These are phyloP conservation scores for Termitomyces sp. DNA, from an alignment of 768 basidiomycete genomes.

Conservation along the genomic window DNA sequence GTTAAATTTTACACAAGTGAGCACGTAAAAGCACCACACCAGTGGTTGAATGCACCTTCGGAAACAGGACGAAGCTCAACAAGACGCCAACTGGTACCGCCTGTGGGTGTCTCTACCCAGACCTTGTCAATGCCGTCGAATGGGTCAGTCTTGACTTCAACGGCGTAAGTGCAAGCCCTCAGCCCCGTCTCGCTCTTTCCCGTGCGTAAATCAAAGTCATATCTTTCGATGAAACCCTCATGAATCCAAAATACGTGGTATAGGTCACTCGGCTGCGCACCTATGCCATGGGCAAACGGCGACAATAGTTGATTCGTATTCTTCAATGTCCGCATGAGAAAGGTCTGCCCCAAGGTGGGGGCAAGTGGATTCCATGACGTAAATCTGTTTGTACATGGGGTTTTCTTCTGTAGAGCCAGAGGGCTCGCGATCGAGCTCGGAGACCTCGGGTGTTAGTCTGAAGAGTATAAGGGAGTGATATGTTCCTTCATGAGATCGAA, in stretches of 20 bases:
- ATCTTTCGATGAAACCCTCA: constrained; percentile 37
- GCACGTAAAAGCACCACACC: not conserved
- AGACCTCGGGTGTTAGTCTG: constrained; percentile 41
- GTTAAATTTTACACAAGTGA: not conserved
- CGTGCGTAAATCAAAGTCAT: constrained; percentile 69
- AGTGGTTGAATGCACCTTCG: constrained; percentile 43
- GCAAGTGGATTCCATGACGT: constrained; percentile 78
- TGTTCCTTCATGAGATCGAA: constrained; percentile 53
- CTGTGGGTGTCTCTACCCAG: constrained; percentile 57
- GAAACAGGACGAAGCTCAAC: constrained; percentile 71
- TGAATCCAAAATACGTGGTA: not conserved
- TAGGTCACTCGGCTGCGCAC: constrained; percentile 25
- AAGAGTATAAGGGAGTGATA: constrained; percentile 68
- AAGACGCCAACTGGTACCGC: constrained; percentile 53
- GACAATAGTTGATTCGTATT: constrained; percentile 53
- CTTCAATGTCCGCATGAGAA: constrained; percentile 79
- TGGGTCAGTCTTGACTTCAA: constrained; percentile 43
- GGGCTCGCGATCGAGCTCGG: constrained; percentile 1
- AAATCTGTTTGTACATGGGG: constrained; percentile 43
- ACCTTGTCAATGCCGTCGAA: constrained; percentile 41
- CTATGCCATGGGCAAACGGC: constrained; percentile 79
- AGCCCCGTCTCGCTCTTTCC: constrained; percentile 71
- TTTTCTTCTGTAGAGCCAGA: not conserved
- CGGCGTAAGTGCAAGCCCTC: constrained; percentile 61
- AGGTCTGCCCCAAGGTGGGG: constrained; percentile 81